These are phyloP conservation scores for Dactylonectria macrodidyma DNA, from an alignment of 2,329 filamentous ascomycete species.

Conservation along the genomic window DNA sequence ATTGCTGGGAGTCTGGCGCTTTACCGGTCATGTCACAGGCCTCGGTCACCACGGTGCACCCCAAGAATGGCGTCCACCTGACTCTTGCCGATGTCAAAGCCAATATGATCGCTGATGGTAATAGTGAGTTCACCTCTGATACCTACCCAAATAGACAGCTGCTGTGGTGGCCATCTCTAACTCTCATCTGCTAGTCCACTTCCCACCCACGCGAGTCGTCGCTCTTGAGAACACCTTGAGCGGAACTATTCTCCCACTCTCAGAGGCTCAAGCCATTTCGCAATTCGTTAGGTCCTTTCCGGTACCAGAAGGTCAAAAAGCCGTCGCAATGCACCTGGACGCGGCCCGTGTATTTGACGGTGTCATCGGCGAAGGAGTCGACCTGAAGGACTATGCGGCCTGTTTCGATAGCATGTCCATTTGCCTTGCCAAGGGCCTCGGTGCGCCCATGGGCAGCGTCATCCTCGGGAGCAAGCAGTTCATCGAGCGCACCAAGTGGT, in stretches of 20 bases:
- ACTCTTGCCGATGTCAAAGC: slow-evolving; percentile 80
- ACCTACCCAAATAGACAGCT: slow-evolving; percentile 45
- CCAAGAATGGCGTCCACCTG: slow-evolving; percentile 78
- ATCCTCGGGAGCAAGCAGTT: slow-evolving; percentile 66
- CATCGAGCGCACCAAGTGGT: slow-evolving; percentile 56
- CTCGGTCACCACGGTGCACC: slow-evolving; percentile 74
- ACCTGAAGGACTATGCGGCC: slow-evolving; percentile 73
- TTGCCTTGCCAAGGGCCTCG: slow-evolving; percentile 84
- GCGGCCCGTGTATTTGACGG: slow-evolving; percentile 85
- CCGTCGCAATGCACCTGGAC: slow-evolving; percentile 80
- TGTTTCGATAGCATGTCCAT: slow-evolving; percentile 81
- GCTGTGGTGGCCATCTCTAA: slow-evolving; percentile 59
- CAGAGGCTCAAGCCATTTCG: slow-evolving; percentile 76
- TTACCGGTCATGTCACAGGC: slow-evolving; percentile 79
- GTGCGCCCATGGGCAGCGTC: slow-evolving; percentile 83
- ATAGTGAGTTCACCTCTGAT: slow-evolving; percentile 39
- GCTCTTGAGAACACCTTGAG: slow-evolving; percentile 86
- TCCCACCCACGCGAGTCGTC: slow-evolving; percentile 83
- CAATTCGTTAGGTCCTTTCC: slow-evolving; percentile 71
- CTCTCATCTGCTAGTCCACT: slow-evolving; percentile 71
- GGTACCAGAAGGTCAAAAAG: slow-evolving; percentile 54
- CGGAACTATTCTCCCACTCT: slow-evolving; percentile 81
- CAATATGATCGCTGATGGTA: slow-evolving; percentile 46
- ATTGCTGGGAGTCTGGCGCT: slow-evolving; percentile 74
- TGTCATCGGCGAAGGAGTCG: slow-evolving; percentile 75